Base-by-base conservation (phyloP, 139 green algal genomes). In the Astrephomene gubernaculifera region DNA sequence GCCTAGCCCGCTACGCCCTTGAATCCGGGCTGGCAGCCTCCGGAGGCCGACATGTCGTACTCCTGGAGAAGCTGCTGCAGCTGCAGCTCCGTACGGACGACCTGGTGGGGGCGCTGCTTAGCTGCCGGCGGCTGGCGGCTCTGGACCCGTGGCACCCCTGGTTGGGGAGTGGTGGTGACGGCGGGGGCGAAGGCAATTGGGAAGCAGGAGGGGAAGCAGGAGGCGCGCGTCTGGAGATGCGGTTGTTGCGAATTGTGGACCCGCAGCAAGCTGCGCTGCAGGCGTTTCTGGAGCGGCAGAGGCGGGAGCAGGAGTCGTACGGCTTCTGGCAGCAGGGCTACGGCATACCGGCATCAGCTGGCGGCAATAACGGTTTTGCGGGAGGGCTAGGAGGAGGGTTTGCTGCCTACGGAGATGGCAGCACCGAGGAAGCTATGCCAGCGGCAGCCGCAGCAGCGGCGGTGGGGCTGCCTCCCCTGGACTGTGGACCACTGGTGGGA, bases 31-130 rank as follows among this genome's bases (percentile, higher is more conserved):
- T 86, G 65, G 65, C 45, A 24, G 64, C 79, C 6, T 43, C n/a
- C 6, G 63, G 78, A 21, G 39, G 63, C 3, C 33, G 35, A 2
- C 45, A 78, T 60, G 79, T 69, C 29, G 9, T 57, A 0, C 27
- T 78, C 24, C 49, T 79, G 45, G 79, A 86, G 65, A 78, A 86
- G 67, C 67, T 86, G 65, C 49, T 86, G 45, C 45, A 43, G 79
- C 33, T 86, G 36, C 79, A 78, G 79, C 45, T 75, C 0, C 63
- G 43, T 4, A 31, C 78, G 17, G 78, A 84, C 8, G 78, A 84
- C 63, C 4, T 74, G 60, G 78, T n/a, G 31, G 78, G 78, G 0
- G 78, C 78, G 43, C 63, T 84, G 54, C 43, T 8, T 1, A 74
- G 14, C 43, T 64, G 41, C 41, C 78, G 63, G 14, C 61, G 63